Evolutionary conservation across 257 asterid species (phyloP), one percentile per base, ranked within the genome.

Genomic region (Nicotiana paniculata): DNA sequence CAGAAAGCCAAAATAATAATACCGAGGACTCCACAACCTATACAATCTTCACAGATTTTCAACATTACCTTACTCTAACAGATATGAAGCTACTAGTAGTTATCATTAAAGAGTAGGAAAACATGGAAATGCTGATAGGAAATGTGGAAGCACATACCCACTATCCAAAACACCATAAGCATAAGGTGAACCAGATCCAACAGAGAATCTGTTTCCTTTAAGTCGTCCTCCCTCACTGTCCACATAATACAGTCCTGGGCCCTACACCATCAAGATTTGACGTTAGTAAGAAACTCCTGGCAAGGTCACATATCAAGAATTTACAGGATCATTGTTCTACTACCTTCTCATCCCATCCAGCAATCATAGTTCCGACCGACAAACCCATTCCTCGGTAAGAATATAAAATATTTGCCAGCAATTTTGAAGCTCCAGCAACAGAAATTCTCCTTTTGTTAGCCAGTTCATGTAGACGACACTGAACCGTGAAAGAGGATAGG

Each of bases 261-360:
- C 99, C 99, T 95, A 57, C 72, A 84, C 64, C 79, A 86, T 83
- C 63, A 58, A 58, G 24, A 18, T 18, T 58, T 58, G 18, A n/a
- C 1, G 12, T n/a, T 58, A 18, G 21, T 5, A 58, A 58, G 28
- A 18, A 58, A 58, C 28, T 58, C 64, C 9, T 10, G 64, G 63
- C 26, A 58, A n/a, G 9, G 9, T 18, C 8, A 58, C 64, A 58
- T 58, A 18, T 18, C 28, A 58, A 6, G 11, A 58, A n/a, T 58
- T 54, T 15, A 58, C 64, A 18, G 11, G 64, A 58, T 58, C 64
- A 58, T 58, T 10, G 24, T 18, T 58, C 64, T n/a, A 9, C 21
- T 89, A 95, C 99, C 98, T 89, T 89, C 84, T 95, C 99, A 87
- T 95, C 99, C 98, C 97, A 95, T 70, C 99, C 99, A 64, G 97